These are phyloP conservation scores for Glycyrrhiza uralensis DNA, from an alignment of 306 rosid species.

Conservation along the genomic window DNA sequence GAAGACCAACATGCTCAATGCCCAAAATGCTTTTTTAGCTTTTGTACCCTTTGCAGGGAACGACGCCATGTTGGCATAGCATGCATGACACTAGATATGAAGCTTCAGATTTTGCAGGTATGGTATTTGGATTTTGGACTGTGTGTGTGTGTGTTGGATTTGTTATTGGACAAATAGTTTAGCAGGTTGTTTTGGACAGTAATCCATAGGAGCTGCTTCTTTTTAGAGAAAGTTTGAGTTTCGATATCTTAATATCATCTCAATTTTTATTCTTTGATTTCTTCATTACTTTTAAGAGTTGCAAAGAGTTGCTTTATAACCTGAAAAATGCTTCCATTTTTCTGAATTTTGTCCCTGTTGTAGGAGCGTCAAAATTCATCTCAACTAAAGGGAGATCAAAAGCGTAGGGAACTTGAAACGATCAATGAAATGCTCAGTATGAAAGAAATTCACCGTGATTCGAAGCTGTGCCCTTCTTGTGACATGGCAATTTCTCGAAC, in stretches of 20 bases:
- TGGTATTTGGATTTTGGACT: constrained; percentile 17
- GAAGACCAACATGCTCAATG: constrained; percentile 88
- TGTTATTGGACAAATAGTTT: background rate
- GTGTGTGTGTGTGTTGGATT: too few species aligned
- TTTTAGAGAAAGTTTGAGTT: constrained; percentile 9
- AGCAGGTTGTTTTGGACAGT: background rate
- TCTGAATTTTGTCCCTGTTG: constrained; percentile 1
- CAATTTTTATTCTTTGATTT: constrained; percentile 12
- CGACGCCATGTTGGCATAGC: constrained; percentile 81
- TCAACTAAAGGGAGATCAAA: constrained; percentile 51
- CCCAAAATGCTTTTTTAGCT: constrained; percentile 73
- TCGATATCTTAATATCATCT: background rate
- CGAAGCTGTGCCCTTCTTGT: constrained; percentile 86
- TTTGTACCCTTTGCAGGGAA: constrained; percentile 81
- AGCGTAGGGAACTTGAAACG: constrained; percentile 55
- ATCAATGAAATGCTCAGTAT: constrained; percentile 79
- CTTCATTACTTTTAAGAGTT: background rate
- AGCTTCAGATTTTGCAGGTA: constrained; percentile 71
- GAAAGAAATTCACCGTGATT: constrained; percentile 68
- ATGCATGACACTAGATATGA: constrained; percentile 74
- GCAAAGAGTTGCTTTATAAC: background rate
- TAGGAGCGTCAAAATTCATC: constrained; percentile 85
- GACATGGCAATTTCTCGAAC: constrained; percentile 74
- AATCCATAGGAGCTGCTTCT: background rate
- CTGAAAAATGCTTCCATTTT: constrained; percentile 7